Base-by-base conservation (phyloP, 2,329 filamentous ascomycete genomes). In the Bipolaris victoriae region DNA sequence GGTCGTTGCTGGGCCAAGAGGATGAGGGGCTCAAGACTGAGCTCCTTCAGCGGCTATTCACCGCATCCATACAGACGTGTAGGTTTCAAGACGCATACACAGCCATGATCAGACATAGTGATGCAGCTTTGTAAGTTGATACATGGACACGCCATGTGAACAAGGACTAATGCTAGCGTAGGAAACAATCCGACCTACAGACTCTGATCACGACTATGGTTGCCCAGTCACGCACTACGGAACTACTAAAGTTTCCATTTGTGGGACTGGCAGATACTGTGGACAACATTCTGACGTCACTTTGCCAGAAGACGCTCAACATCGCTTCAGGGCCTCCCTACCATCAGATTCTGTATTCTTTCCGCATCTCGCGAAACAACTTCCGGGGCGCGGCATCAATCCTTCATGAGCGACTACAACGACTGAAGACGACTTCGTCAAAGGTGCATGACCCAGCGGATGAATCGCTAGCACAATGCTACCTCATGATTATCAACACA, bases 401-500 rank as follows among this genome's bases (percentile, higher is more conserved):
- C 11, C 77, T 86, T 2, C 82, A 86, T 62, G 82, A 83, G 50
- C 82, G 83, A 16, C 77, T 87, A 9, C 80, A 85, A 62, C 79
- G 81, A 7, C 78, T 87, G 20, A 73, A 80, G 36, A 68, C 72
- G 3, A 75, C 74, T 4, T 71, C 72, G 7, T 78, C 76, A 20
- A 72, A 73, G 60, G 58, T 76, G 59, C 66, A 78, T 71, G 64
- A 73, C 57, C 78, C 80, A 1, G 79, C 82, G 45, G 84, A 84
- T 60, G 83, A 84, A 57, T 82, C 81, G 36, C 71, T 87, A 31
- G 87, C 89, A 45, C 86, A 90, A 65, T 89, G 91, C 69, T 95
- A 96, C 68, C 80, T 98, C n/a, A 84, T 92, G 60, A 84, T 99
- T 43, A 96, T 99, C 79, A 99, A 99, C 74, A 89, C 92, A 1